phyloP scores from a whole-genome alignment of 148 eudicot genomes.

The Drosera capensis region DNA sequence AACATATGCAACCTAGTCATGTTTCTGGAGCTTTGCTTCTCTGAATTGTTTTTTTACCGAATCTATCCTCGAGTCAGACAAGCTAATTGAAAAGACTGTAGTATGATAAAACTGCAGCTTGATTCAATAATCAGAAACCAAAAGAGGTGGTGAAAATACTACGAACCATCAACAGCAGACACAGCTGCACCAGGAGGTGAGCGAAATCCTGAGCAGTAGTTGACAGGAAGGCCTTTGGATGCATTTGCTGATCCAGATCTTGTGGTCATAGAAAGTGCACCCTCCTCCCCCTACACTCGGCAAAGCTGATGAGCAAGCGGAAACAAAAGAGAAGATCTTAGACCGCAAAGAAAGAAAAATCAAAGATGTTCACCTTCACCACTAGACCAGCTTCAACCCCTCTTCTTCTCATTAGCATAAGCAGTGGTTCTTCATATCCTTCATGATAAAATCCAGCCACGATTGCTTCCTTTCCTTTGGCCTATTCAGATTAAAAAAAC shows the following conservation, averaged over 20 bases:
- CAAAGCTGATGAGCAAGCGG: slow-evolving; percentile 1
- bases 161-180: slow-evolving; percentile 50
- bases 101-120: too few relatives aligned
- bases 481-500: slow-evolving; percentile 26
- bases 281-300: slow-evolving; percentile 80
- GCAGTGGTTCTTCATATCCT: slow-evolving; percentile 91
- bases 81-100: too few relatives aligned
- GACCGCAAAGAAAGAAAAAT: background rate
- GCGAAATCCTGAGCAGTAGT: slow-evolving; percentile 95
- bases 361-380: slow-evolving; percentile 46
- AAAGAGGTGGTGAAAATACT: slow-evolving; percentile 1
- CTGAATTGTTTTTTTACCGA: background rate
- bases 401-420: slow-evolving; percentile 97
- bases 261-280: slow-evolving; percentile 96
- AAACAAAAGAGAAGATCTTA: background rate
- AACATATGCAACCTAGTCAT: background rate
- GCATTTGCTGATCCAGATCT: slow-evolving; percentile 43
- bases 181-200: slow-evolving; percentile 41
- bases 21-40: background rate
- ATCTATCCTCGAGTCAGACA: too few relatives aligned
- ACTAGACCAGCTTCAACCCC: slow-evolving; percentile 86
- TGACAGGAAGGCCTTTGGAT: slow-evolving; percentile 86
- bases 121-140: too few relatives aligned
- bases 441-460: slow-evolving; percentile 94
- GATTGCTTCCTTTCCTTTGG: slow-evolving; percentile 75